Percentiles rank a stretch among this genome's conserved stretches.
Conservation (phyloP, 1,139 yeast genomes). For the Arxiozyma slooffiae region DNA sequence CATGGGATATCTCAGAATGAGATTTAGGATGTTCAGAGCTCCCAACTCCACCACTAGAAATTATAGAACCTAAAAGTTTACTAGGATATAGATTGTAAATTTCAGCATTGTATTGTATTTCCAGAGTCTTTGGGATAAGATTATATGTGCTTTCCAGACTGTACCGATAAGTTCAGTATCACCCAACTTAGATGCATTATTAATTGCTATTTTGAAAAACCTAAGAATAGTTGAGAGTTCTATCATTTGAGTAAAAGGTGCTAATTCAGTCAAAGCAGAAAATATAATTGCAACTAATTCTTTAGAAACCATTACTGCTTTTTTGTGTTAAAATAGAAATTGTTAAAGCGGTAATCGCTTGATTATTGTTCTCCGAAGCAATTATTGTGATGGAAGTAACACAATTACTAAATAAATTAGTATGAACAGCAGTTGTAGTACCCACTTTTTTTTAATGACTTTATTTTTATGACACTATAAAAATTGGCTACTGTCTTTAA, state of each 20-base stretch:
- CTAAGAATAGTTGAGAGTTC: constrained; percentile 44
- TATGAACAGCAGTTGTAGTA: neutral
- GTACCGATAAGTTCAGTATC: constrained; percentile 31
- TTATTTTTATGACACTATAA: neutral
- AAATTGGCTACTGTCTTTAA: constrained; percentile 9
- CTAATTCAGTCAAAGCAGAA: constrained; percentile 44
- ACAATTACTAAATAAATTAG: constrained; percentile 42
- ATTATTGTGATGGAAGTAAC: constrained; percentile 65
- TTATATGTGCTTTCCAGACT: constrained; percentile 41
- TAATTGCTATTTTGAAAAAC: constrained; percentile 36
- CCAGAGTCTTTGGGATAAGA: constrained; percentile 42
- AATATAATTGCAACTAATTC: constrained; percentile 37
- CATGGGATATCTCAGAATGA: constrained; percentile 64
- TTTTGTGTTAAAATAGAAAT: constrained; percentile 78
- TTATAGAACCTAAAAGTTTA: constrained; percentile 57
- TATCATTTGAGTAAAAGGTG: constrained; percentile 42
- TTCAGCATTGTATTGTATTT: constrained; percentile 33
- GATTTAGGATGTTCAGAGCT: constrained; percentile 74
- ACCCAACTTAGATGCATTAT: constrained; percentile 32
- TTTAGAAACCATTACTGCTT: constrained; percentile 41
- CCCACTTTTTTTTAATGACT: neutral
- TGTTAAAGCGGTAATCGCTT: constrained; percentile 68
- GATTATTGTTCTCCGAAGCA: constrained; percentile 60
- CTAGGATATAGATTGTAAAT: constrained; percentile 50
- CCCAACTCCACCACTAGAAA: constrained; percentile 75